Evolutionary conservation across 2,329 filamentous ascomycete genomes (phyloP).

Genomic region (Penicillium griseofulvum): DNA sequence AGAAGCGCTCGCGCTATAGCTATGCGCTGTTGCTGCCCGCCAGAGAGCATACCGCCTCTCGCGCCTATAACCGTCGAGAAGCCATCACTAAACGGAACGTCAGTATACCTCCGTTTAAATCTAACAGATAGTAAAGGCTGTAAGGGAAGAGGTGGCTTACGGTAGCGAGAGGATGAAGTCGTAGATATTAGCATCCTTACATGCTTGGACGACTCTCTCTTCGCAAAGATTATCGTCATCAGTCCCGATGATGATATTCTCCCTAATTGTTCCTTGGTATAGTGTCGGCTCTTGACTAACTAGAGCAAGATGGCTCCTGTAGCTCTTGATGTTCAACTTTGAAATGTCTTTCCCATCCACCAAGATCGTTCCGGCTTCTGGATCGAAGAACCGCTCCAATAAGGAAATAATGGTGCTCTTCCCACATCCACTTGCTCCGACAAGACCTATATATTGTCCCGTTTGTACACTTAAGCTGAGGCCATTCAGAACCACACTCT

Average conservation of each 20-base stretch:
- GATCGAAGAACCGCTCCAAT: too few species aligned
- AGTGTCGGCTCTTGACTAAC: constrained; percentile 74
- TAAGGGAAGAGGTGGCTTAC: background rate
- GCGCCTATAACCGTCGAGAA: constrained; percentile 82
- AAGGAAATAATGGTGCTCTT: too few species aligned
- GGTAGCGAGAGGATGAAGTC: constrained; percentile 44
- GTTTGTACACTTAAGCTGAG: too few species aligned
- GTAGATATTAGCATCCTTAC: background rate
- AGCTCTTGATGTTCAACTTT: constrained; percentile 76
- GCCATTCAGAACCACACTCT: too few species aligned
- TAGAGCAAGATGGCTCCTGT: constrained; percentile 79
- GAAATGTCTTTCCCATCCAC: too few species aligned
- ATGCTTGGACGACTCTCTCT: constrained; percentile 37
- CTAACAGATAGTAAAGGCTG: too few species aligned
- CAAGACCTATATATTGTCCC: too few species aligned
- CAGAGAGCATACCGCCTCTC: constrained; percentile 80
- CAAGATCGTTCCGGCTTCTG: too few species aligned
- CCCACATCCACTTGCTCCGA: too few species aligned
- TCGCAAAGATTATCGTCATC: constrained; percentile 56
- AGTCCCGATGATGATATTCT: background rate
- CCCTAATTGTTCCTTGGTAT: background rate
- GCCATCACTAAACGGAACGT: constrained; percentile 80
- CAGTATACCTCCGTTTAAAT: constrained; percentile 64
- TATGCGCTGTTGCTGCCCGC: constrained; percentile 91
- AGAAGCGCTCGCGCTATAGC: constrained; percentile 89